phyloP scores from a whole-genome alignment of 202 grass and related monocot species.

The Zizania palustris region DNA sequence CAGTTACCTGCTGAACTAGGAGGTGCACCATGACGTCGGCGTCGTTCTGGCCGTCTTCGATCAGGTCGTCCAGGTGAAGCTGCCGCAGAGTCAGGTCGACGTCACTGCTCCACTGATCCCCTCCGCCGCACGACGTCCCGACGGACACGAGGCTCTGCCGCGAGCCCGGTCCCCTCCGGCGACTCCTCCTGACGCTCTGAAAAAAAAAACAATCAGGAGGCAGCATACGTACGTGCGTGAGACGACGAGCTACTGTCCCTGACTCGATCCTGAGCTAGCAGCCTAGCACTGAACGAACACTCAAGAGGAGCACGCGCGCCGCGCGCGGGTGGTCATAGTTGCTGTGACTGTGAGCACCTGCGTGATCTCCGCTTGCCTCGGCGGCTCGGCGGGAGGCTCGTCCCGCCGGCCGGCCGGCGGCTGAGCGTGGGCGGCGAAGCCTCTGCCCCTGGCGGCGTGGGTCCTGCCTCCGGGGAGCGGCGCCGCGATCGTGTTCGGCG shows the following conservation, averaged over 20 bases:
- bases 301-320: neutral
- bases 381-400: neutral
- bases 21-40: slow-evolving; percentile 63
- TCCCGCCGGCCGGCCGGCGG: neutral
- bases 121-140: slow-evolving; percentile 44
- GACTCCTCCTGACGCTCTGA: slow-evolving; percentile 41
- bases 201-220: neutral
- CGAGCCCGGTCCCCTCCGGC: slow-evolving; percentile 23
- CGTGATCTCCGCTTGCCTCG: slow-evolving; percentile 21
- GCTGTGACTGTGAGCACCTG: slow-evolving; percentile 34
- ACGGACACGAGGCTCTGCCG: slow-evolving; percentile 58
- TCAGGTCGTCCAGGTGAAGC: slow-evolving; percentile 59
- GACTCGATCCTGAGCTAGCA: neutral
- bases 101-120: slow-evolving; percentile 67
- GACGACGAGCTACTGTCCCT: neutral
- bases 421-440: slow-evolving; percentile 33
- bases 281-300: neutral
- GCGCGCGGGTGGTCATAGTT: too few species aligned
- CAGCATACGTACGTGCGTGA: neutral
- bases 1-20: slow-evolving; percentile 62
- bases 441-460: neutral
- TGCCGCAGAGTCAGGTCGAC: slow-evolving; percentile 63
- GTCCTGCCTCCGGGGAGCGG: slow-evolving; percentile 19
- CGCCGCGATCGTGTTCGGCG: slow-evolving; percentile 12
- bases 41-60: slow-evolving; percentile 55